A percentile compares a stretch with the other conserved stretches of the same genome.
Conservation (phyloP, 108 stramenopile genomes). For the Cyclostephanos tholiformis region DNA sequence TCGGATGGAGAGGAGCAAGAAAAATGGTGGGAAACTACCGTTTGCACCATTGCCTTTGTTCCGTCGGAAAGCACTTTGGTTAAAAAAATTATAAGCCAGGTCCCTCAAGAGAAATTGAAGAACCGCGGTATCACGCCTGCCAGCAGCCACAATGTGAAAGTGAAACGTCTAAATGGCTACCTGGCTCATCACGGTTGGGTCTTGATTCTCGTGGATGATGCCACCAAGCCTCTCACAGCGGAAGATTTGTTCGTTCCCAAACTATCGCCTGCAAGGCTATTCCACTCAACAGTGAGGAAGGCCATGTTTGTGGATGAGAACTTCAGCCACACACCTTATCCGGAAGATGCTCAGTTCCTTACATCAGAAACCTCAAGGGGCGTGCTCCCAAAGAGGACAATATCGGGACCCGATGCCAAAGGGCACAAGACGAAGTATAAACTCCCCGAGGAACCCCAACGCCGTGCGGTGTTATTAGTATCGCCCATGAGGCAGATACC, state of each 20-base stretch:
- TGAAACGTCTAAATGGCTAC: slow-evolving; percentile 65
- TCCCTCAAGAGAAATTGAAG: slow-evolving; percentile 51
- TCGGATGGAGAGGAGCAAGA: slow-evolving; percentile 52
- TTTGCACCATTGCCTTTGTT: slow-evolving; percentile 81
- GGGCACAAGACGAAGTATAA: slow-evolving; percentile 60
- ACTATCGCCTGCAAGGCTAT: slow-evolving; percentile 70
- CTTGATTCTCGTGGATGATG: slow-evolving; percentile 34
- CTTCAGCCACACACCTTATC: slow-evolving; percentile 58
- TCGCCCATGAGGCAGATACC: slow-evolving; percentile 43
- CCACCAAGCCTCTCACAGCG: slow-evolving; percentile 38
- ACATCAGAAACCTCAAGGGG: slow-evolving; percentile 56
- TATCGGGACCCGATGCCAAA: slow-evolving; percentile 47
- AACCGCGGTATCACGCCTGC: slow-evolving; percentile 52
- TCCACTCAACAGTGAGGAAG: slow-evolving; percentile 54
- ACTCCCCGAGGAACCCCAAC: slow-evolving; percentile 65
- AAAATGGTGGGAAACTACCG: slow-evolving; percentile 45
- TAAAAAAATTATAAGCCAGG: slow-evolving; percentile 49
- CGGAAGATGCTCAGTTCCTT: slow-evolving; percentile 73
- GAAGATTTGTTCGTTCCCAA: slow-evolving; percentile 61
- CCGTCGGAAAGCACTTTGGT: slow-evolving; percentile 67
- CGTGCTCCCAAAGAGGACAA: slow-evolving; percentile 24
- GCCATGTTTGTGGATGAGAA: slow-evolving; percentile 74
- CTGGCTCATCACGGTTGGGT: slow-evolving; percentile 56
- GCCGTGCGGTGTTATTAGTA: slow-evolving; percentile 63
- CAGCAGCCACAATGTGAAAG: slow-evolving; percentile 20